Evolutionary conservation across 2,329 filamentous ascomycete species (phyloP), one percentile per base, ranked within the genome.

Genomic region (Oidium heveae): DNA sequence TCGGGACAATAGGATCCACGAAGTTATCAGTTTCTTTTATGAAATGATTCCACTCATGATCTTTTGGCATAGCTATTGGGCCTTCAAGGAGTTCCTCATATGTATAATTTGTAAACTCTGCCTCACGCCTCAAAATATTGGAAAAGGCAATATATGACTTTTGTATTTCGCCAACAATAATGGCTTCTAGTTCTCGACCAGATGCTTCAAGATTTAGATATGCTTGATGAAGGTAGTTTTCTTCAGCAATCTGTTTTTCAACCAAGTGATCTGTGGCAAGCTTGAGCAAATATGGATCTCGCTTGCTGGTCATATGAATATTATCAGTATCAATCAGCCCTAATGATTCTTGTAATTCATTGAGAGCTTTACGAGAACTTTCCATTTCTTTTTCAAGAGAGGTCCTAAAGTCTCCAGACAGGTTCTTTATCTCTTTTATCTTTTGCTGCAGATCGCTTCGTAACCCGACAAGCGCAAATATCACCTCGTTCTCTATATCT

Each of bases 61-160:
- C 89, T 66, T 89, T 91, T 44, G 88, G 83, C 82, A 96, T 91
- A n/a, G 83, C 75, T 57, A 96, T 80, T 1, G 89, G 88, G 0
- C 89, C 88, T 41, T 75, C 77, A 46, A 86, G 84, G 1, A 98
- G 77, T 62, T 84, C 83, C 56, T 94, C 86, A 12, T 89, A 76
- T 1, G 85, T 75, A 55, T 76, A 75, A 63, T 86, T 85, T 36
- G 83, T 79, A 55, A 86, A 80, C 59, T 94, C 87, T 10, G 86
- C 84, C 65, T 96, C 89, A 50, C 87, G 82, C 70, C 89, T 94
- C 57, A 96, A 71, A 59, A 96, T 94, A 54, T 82, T 84, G 24
- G 88, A 85, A 61, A 94, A 86, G 2, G 88, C 87, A 63, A 91
- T 94, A 70, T 95, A 96, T 0, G 91, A 87, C 67, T 96, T 96